Percentiles rank a stretch among this genome's conserved stretches.
phyloP scores from a whole-genome alignment of 2,329 filamentous ascomycete genomes.

The Phoma sp. region DNA sequence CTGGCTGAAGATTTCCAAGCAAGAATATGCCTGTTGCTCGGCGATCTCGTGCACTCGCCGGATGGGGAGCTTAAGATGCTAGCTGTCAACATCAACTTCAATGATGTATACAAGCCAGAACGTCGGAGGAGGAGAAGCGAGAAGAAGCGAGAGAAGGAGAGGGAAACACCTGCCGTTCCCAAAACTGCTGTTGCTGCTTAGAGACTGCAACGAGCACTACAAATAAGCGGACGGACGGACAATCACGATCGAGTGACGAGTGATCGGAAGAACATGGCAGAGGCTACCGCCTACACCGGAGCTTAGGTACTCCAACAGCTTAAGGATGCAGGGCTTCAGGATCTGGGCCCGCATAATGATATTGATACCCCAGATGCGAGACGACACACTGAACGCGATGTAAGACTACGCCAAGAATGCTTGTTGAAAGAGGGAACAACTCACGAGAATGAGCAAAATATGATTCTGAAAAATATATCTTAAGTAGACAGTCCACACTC shows the following conservation, averaged over 20 bases:
- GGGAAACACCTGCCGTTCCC: slow-evolving; percentile 28
- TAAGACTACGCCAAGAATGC: background rate
- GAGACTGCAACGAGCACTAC: slow-evolving; percentile 4
- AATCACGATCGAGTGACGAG: background rate
- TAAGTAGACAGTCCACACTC: too few species aligned
- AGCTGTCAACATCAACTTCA: slow-evolving; percentile 98
- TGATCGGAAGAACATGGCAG: background rate
- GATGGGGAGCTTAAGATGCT: slow-evolving; percentile 96
- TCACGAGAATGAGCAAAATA: too few species aligned
- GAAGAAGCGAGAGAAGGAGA: slow-evolving; percentile 39
- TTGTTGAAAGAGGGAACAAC: background rate
- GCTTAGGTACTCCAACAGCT: slow-evolving; percentile 5
- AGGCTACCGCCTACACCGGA: background rate
- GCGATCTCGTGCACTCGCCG: slow-evolving; percentile 89
- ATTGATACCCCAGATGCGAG: slow-evolving; percentile 7
- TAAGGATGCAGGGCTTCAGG: background rate
- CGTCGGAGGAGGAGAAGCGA: slow-evolving; percentile 62
- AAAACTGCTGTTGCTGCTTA: slow-evolving; percentile 12
- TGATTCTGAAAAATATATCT: too few species aligned
- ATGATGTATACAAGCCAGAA: slow-evolving; percentile 88
- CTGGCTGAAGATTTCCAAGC: slow-evolving; percentile 78
- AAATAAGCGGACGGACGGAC: background rate
- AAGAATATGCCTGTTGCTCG: slow-evolving; percentile 79
- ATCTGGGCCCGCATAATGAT: background rate
- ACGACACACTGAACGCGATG: background rate